phyloP scores from a whole-genome alignment of 2,329 filamentous ascomycete genomes.

The Botrytis elliptica region DNA sequence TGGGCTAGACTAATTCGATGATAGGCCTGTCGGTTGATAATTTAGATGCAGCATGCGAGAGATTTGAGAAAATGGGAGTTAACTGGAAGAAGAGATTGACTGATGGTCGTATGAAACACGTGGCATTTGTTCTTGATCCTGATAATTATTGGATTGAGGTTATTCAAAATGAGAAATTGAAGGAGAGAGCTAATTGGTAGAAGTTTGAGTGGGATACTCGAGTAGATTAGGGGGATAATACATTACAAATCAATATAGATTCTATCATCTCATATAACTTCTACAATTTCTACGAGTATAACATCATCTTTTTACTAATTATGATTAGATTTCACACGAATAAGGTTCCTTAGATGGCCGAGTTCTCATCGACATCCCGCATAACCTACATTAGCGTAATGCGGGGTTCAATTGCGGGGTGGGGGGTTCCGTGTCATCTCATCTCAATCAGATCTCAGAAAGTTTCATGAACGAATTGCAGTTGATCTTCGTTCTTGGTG shows the following conservation, averaged over 20 bases:
- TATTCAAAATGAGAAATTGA: constrained; percentile 74
- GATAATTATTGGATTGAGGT: constrained; percentile 79
- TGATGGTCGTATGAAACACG: constrained; percentile 88
- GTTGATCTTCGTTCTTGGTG: background rate
- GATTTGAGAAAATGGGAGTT: constrained; percentile 78
- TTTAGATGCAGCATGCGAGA: constrained; percentile 79
- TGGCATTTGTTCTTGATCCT: constrained; percentile 87
- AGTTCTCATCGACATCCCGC: background rate
- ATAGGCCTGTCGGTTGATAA: constrained; percentile 79
- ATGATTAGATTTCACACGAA: background rate
- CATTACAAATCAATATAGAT: background rate
- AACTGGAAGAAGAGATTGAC: constrained; percentile 95
- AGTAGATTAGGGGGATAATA: background rate
- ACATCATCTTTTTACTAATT: background rate
- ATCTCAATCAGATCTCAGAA: background rate
- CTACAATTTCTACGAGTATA: no score
- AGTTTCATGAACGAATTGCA: background rate
- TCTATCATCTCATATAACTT: background rate
- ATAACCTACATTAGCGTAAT: constrained; percentile 13
- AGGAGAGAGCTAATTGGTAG: constrained; percentile 39
- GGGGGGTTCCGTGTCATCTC: background rate
- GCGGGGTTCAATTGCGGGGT: constrained; percentile 14
- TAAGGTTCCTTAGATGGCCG: background rate
- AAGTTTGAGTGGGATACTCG: background rate
- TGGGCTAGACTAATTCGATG: constrained; percentile 6